phyloP scores from a whole-genome alignment of 352 stramenopile species.

The Thalassiosira allenii region DNA sequence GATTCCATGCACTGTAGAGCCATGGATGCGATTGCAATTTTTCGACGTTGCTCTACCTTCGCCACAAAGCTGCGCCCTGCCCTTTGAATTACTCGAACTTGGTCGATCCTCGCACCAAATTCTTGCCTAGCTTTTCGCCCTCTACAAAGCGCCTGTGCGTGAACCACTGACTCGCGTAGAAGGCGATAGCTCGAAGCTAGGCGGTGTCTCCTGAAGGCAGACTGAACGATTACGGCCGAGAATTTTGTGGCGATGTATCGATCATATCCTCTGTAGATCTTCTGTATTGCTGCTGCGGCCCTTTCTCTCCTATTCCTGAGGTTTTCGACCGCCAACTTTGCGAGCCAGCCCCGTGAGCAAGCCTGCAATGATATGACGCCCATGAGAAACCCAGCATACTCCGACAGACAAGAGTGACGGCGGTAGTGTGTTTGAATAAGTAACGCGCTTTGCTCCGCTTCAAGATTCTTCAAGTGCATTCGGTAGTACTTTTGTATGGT shows the following conservation, averaged over 20 bases:
- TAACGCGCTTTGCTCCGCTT: background rate
- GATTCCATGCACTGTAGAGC: slow-evolving; percentile 25
- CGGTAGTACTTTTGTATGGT: slow-evolving; percentile 24
- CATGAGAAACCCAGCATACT: slow-evolving; percentile 1
- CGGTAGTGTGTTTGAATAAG: slow-evolving; percentile 22
- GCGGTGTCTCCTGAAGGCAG: slow-evolving; percentile 30
- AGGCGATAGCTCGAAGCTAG: slow-evolving; percentile 22
- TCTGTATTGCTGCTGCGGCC: slow-evolving; percentile 25
- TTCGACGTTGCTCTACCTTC: slow-evolving; percentile 2
- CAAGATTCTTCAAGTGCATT: background rate
- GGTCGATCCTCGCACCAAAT: background rate
- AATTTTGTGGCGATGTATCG: slow-evolving; percentile 27
- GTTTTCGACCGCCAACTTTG: background rate
- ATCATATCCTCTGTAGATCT: slow-evolving; percentile 24
- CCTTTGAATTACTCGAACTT: slow-evolving; percentile 15
- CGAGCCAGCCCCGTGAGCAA: background rate
- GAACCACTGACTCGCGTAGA: slow-evolving; percentile 14
- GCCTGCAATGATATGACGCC: slow-evolving; percentile 18
- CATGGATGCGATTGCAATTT: slow-evolving; percentile 9
- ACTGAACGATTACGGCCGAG: slow-evolving; percentile 40
- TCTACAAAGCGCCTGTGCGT: slow-evolving; percentile 22
- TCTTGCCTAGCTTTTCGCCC: slow-evolving; percentile 18
- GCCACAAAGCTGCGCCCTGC: slow-evolving; percentile 14
- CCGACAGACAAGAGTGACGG: background rate
- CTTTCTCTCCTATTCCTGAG: slow-evolving; percentile 4